Percentiles rank a stretch among this genome's conserved stretches.
Conservation (phyloP, 441 rosid genomes). For the Breynia disticha region DNA sequence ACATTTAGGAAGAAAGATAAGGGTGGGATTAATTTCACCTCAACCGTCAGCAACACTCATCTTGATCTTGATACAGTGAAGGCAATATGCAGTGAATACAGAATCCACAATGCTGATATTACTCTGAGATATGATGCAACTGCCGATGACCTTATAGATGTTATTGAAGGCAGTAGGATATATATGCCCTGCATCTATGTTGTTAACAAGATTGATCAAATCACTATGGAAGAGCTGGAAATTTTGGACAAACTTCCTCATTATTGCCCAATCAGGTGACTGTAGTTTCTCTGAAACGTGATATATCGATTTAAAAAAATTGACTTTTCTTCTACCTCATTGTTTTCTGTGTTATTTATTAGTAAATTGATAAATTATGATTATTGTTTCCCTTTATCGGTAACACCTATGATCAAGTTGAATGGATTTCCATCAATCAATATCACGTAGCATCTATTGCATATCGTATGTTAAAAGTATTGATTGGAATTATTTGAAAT, state of each 20-base stretch:
- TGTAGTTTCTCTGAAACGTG: neutral
- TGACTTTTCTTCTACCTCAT: neutral
- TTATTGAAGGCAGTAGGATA: conserved; percentile 91
- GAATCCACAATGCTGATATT: conserved; percentile 92
- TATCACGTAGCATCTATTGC: too few species aligned
- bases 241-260: conserved; percentile 96
- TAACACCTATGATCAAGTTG: too few species aligned
- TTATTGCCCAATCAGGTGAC: conserved; percentile 87
- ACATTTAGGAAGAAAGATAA: conserved; percentile 97
- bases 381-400: too few species aligned
- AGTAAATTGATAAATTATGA: too few species aligned
- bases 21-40: conserved; percentile 88
- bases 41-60: conserved; percentile 69
- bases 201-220: conserved; percentile 91
- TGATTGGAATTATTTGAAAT: too few species aligned
- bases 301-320: neutral
- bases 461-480: too few species aligned
- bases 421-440: too few species aligned
- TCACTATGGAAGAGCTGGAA: conserved; percentile 88
- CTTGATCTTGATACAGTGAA: conserved; percentile 95
- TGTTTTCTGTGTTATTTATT: too few species aligned
- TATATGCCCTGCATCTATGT: conserved; percentile 94
- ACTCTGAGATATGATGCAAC: conserved; percentile 90
- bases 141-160: conserved; percentile 98
- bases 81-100: conserved; percentile 94